Percentiles rank a stretch among this genome's conserved stretches.
These are phyloP conservation scores for Mycosphaerelloides madeirae DNA, from an alignment of 2,329 filamentous ascomycete genomes.

Conservation along the genomic window DNA sequence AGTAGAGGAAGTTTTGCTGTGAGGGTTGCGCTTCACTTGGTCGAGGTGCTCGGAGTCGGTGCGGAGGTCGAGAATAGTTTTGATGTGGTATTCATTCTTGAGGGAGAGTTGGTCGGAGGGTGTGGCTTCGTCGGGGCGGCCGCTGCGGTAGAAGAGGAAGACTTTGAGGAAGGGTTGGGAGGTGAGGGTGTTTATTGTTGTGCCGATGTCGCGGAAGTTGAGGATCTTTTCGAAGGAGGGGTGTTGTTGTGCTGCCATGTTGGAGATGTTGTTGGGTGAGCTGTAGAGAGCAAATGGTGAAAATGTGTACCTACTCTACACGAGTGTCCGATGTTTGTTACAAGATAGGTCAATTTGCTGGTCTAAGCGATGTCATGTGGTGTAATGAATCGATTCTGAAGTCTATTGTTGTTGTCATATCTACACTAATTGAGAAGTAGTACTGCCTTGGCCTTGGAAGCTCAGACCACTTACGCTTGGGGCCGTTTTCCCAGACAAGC, in stretches of 20 bases:
- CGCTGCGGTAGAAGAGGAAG: slow-evolving; percentile 26
- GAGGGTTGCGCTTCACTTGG: slow-evolving; percentile 47
- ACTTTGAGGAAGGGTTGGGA: slow-evolving; percentile 39
- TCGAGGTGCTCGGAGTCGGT: slow-evolving; percentile 55
- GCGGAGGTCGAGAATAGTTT: slow-evolving; percentile 72
- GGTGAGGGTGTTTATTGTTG: slow-evolving; percentile 58
- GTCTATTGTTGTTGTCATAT: too few relatives aligned
- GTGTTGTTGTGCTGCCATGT: neutral
- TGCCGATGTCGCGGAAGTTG: slow-evolving; percentile 74
- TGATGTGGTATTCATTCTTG: slow-evolving; percentile 57
- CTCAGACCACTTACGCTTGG: too few relatives aligned
- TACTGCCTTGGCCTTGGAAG: too few relatives aligned
- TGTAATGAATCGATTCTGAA: too few relatives aligned
- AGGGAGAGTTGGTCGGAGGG: slow-evolving; percentile 58
- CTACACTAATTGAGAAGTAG: too few relatives aligned
- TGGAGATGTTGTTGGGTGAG: neutral
- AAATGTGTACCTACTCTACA: neutral
- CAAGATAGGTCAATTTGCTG: too few relatives aligned
- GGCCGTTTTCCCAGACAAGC: too few relatives aligned
- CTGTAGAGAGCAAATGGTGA: neutral
- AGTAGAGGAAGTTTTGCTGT: slow-evolving; percentile 41
- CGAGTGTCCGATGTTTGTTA: too few relatives aligned
- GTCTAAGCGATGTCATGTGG: too few relatives aligned
- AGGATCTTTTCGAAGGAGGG: slow-evolving; percentile 54
- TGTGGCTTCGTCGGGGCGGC: slow-evolving; percentile 63